Evolutionary conservation across 2,329 filamentous ascomycete genomes (phyloP).

Genomic region (Colletotrichum chrysophilum): DNA sequence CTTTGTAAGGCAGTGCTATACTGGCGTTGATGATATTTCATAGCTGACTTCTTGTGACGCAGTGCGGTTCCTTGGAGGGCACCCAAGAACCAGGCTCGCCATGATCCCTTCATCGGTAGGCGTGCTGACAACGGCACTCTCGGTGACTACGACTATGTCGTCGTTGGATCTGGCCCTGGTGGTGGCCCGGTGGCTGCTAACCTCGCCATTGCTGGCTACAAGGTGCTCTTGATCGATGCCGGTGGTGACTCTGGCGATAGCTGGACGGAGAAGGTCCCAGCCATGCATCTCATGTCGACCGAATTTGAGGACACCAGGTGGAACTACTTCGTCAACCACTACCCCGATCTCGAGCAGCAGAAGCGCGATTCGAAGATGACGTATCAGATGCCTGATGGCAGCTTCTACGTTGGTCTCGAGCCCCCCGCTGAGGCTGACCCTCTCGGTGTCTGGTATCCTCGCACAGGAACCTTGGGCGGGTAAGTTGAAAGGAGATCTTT

Average conservation of each 20-base stretch:
- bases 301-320: slow-evolving; percentile 17
- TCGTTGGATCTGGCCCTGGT: slow-evolving; percentile 62
- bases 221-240: slow-evolving; percentile 61
- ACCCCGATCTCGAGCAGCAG: slow-evolving; percentile 49
- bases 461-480: slow-evolving; percentile 52
- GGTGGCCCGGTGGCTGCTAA: slow-evolving; percentile 59
- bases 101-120: neutral
- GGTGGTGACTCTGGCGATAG: slow-evolving; percentile 55
- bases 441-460: slow-evolving; percentile 42
- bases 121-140: neutral
- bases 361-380: slow-evolving; percentile 56
- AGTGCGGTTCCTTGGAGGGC: neutral
- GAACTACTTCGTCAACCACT: slow-evolving; percentile 53
- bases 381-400: slow-evolving; percentile 39
- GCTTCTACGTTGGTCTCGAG: slow-evolving; percentile 29
- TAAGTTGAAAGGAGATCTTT: neutral
- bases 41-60: neutral
- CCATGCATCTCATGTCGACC: slow-evolving; percentile 18
- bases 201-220: slow-evolving; percentile 60
- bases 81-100: neutral
- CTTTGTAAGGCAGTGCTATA: neutral
- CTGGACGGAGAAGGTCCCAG: slow-evolving; percentile 5
- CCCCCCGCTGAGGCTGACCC: slow-evolving; percentile 25
- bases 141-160: slow-evolving; percentile 57
- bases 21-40: neutral